These are phyloP conservation scores for Lipomyces oligophaga DNA, from an alignment of 805 yeast species.

Conservation along the genomic window DNA sequence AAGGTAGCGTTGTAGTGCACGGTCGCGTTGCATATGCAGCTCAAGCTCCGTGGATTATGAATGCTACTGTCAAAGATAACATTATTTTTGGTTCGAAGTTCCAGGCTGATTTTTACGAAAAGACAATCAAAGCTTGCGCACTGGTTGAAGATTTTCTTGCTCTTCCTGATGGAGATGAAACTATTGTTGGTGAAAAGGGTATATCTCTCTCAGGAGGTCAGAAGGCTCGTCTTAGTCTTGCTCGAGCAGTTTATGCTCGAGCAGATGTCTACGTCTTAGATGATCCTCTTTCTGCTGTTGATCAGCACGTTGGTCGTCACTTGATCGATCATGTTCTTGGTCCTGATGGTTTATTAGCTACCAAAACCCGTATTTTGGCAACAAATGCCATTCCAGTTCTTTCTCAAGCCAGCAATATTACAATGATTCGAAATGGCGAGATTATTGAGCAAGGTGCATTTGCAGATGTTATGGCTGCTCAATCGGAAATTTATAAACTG, in stretches of 20 bases:
- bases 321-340: constrained; percentile 80
- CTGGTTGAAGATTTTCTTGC: constrained; percentile 70
- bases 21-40: constrained; percentile 87
- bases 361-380: constrained; percentile 74
- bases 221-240: constrained; percentile 89
- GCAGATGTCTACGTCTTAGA: constrained; percentile 89
- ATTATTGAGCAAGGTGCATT: constrained; percentile 40
- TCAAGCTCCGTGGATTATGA: constrained; percentile 96
- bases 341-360: constrained; percentile 65
- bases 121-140: constrained; percentile 85
- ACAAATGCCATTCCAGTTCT: constrained; percentile 84
- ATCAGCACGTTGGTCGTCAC: constrained; percentile 92
- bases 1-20: constrained; percentile 66
- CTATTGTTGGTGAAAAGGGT: constrained; percentile 96
- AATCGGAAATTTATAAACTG: constrained; percentile 26
- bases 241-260: constrained; percentile 92
- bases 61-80: constrained; percentile 87
- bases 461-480: constrained; percentile 29
- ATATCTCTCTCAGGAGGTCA: constrained; percentile 96
- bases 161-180: constrained; percentile 83
- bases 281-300: constrained; percentile 94
- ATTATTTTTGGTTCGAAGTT: constrained; percentile 82
- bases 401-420: constrained; percentile 65
- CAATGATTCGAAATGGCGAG: constrained; percentile 56
- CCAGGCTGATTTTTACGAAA: constrained; percentile 76